Base-by-base conservation (phyloP, 768 basidiomycete species). In the Lentinula guzmanii region DNA sequence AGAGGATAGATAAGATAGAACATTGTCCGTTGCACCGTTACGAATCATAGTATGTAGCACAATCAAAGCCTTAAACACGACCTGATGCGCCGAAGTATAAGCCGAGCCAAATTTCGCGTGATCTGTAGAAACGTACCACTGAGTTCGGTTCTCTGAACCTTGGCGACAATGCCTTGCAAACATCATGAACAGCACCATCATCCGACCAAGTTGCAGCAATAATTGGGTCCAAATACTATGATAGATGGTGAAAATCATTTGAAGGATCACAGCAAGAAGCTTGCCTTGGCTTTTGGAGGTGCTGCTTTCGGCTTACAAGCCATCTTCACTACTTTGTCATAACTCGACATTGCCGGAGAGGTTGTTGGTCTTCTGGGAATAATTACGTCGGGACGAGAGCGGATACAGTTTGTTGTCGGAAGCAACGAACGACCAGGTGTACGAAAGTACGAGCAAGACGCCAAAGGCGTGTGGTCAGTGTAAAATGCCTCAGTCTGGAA, bases 241-340 rank as follows among this genome's bases (percentile, higher is more conserved):
- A 54, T 46, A 24, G 62, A 58, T 62, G 24, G 64, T 58, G 21
- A 21, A 57, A 48, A 7, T 21, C 58, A 57, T 58, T 46, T 62
- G 54, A 28, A 60, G 41, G 48, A 65, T 31, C 53, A 45, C 8
- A 28, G 31, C 5, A 33, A 53, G 24, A 13, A 35, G 58, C 54
- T 43, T 62, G 93, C 95, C 84, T 99, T 99, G 65, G 93, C 76
- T 77, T 99, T 99, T 64, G 97, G 97, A 2, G 93, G 87, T 2
- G 93, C 93, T 51, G 92, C 86, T 78, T 98, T 98, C 61, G 95
- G 93, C 82, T 98, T 98, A 77, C 95, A 98, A 13, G 96, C 97
- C 71, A 93, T 77, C 77, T 96, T 97, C 67, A 98, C 91, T 70
- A 91, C 87, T 81, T 98, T 92, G 79, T 92, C 90, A 74, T 82